Conservation (phyloP, 2,329 filamentous ascomycete genomes). For the Monosporascus sp. region DNA sequence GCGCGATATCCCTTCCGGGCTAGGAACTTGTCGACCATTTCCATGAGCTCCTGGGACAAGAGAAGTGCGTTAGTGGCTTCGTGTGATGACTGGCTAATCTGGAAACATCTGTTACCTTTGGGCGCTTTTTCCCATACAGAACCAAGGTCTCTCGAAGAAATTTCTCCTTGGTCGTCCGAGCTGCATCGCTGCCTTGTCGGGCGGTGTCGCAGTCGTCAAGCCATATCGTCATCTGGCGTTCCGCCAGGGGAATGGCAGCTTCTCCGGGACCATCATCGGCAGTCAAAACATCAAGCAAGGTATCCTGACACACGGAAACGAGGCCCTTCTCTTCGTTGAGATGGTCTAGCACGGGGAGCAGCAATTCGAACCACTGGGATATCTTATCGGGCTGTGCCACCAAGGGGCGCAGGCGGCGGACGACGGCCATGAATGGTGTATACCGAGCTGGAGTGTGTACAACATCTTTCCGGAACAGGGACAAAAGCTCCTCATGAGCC, state of each 20-base stretch:
- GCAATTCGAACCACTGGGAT: conserved; percentile 66
- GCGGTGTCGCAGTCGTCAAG: conserved; percentile 39
- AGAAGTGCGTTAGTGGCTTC: conserved; percentile 15
- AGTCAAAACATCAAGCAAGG: conserved; percentile 58
- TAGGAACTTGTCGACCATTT: conserved; percentile 60
- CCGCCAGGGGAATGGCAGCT: conserved; percentile 31
- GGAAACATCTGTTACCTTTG: conserved; percentile 41
- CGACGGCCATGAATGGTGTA: conserved; percentile 62
- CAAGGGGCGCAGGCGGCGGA: conserved; percentile 59
- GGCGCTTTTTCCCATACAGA: conserved; percentile 61
- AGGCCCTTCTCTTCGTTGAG: conserved; percentile 58
- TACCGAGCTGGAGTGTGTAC: conserved; percentile 50
- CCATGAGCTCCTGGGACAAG: conserved; percentile 55
- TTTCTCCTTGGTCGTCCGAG: conserved; percentile 42
- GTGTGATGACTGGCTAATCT: conserved; percentile 3
- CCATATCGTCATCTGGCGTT: conserved; percentile 53
- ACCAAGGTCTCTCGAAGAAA: conserved; percentile 48
- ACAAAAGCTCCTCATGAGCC: conserved; percentile 66
- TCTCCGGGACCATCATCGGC: conserved; percentile 55
- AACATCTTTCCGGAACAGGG: conserved; percentile 62
- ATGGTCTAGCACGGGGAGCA: conserved; percentile 50
- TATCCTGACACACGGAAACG: conserved; percentile 59
- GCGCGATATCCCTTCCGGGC: conserved; percentile 59
- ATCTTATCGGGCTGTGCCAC: conserved; percentile 59
- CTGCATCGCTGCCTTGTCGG: conserved; percentile 31